These are phyloP conservation scores for Thelonectria rubi DNA, from an alignment of 2,329 filamentous ascomycete genomes.

Conservation along the genomic window DNA sequence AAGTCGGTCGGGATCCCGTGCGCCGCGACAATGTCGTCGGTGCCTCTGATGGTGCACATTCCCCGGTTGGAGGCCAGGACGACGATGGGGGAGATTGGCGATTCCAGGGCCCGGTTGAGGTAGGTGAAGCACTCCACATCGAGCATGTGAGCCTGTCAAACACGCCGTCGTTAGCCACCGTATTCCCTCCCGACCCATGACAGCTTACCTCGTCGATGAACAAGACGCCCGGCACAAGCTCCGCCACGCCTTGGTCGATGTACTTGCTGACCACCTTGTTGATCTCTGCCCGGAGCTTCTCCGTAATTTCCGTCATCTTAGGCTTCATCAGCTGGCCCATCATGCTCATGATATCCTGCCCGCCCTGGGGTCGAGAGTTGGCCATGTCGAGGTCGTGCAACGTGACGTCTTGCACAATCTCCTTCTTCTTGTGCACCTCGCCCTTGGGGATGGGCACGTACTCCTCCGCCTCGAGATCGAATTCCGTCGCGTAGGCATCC, in stretches of 20 bases:
- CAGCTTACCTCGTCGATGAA: slow-evolving; percentile 93
- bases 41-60: slow-evolving; percentile 90
- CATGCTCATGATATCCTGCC: slow-evolving; percentile 99
- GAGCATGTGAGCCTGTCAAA: slow-evolving; percentile 91
- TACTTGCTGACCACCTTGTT: slow-evolving; percentile 99
- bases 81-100: slow-evolving; percentile 92
- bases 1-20: slow-evolving; percentile 96
- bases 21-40: slow-evolving; percentile 80
- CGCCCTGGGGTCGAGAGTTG: slow-evolving; percentile 93
- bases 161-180: slow-evolving; percentile 33
- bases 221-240: slow-evolving; percentile 95
- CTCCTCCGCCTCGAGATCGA: slow-evolving; percentile 97
- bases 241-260: slow-evolving; percentile 97
- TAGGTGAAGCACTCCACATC: slow-evolving; percentile 99
- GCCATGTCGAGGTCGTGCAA: slow-evolving; percentile 96
- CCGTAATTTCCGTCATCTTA: slow-evolving; percentile 99
- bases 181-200: slow-evolving; percentile 30
- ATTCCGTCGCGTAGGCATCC: slow-evolving; percentile 97
- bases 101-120: slow-evolving; percentile 97
- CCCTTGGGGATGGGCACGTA: slow-evolving; percentile 99
- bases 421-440: slow-evolving; percentile 99
- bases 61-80: slow-evolving; percentile 97
- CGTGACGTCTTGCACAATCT: slow-evolving; percentile 98
- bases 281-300: slow-evolving; percentile 94
- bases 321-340: slow-evolving; percentile 99